Percentiles rank a stretch among this genome's conserved stretches.
These are phyloP conservation scores for Fusarium paranaense DNA, from an alignment of 2,329 filamentous ascomycete genomes.

Conservation along the genomic window DNA sequence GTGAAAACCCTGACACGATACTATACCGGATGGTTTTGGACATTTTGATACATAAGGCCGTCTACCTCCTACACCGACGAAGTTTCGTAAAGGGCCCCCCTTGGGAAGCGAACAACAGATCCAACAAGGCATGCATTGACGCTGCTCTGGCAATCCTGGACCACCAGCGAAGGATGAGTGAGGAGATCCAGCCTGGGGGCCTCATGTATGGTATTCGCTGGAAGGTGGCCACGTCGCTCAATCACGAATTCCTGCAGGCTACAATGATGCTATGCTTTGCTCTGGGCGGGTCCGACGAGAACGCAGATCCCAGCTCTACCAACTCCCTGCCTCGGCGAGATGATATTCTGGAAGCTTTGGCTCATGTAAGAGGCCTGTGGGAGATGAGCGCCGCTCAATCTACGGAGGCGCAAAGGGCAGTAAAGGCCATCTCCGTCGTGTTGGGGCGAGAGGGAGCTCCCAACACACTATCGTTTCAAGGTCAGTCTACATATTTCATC, in stretches of 20 bases:
- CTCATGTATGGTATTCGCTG: constrained; percentile 35
- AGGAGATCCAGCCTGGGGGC: constrained; percentile 31
- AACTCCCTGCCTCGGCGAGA: background rate
- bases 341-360: constrained; percentile 8
- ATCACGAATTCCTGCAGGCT: constrained; percentile 31
- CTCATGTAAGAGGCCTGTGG: background rate
- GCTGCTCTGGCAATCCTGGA: constrained; percentile 27
- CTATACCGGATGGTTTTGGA: constrained; percentile 20
- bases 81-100: background rate
- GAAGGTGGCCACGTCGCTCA: constrained; percentile 30
- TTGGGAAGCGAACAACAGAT: background rate
- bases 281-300: constrained; percentile 8
- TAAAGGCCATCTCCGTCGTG: constrained; percentile 8
- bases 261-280: constrained; percentile 36
- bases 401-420: constrained; percentile 10
- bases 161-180: constrained; percentile 28
- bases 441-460: background rate
- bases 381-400: constrained; percentile 4
- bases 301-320: background rate
- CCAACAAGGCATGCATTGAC: constrained; percentile 7
- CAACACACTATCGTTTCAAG: background rate
- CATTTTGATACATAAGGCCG: constrained; percentile 9
- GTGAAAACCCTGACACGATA: constrained; percentile 5
- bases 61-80: constrained; percentile 16
- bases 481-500: background rate